Percentiles rank a stretch among this genome's conserved stretches.
phyloP scores from a whole-genome alignment of 1,284 basidiomycete species.

The Ceratobasidium sp. region DNA sequence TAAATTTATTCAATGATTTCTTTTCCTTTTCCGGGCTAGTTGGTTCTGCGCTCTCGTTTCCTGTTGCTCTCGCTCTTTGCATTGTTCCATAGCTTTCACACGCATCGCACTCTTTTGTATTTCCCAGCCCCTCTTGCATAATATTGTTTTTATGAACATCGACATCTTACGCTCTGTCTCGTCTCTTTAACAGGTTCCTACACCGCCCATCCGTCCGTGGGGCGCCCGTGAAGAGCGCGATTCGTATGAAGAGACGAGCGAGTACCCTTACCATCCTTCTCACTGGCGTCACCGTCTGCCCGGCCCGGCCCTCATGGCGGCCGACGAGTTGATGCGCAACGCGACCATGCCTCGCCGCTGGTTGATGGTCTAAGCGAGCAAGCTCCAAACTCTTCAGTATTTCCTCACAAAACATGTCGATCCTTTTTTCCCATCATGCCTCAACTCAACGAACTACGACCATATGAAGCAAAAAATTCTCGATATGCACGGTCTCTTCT shows the following conservation, averaged over 20 bases:
- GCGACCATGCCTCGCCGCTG: conserved; percentile 37
- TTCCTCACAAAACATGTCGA: conserved; percentile 15
- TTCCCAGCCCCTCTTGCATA: conserved; percentile 25
- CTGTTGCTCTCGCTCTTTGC: conserved; percentile 11
- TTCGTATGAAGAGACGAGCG: conserved; percentile 39
- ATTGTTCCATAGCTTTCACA: conserved; percentile 27
- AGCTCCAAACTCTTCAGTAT: background rate
- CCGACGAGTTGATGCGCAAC: conserved; percentile 39
- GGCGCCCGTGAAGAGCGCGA: conserved; percentile 40
- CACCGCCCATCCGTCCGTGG: conserved; percentile 27
- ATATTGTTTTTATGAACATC: conserved; percentile 24
- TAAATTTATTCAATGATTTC: conserved; percentile 7
- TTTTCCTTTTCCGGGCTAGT: background rate
- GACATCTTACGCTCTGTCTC: conserved; percentile 25
- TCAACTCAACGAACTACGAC: conserved; percentile 19
- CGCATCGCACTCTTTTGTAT: conserved; percentile 27
- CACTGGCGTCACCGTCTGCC: conserved; percentile 38
- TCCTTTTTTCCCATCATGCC: conserved; percentile 8
- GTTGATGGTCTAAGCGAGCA: conserved; percentile 30
- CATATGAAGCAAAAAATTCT: background rate
- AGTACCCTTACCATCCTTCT: conserved; percentile 40
- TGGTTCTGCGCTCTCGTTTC: background rate
- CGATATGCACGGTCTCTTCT: conserved; percentile 3
- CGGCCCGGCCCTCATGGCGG: conserved; percentile 38
- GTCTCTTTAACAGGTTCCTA: conserved; percentile 12